Evolutionary conservation across 768 basidiomycete species (phyloP).

Genomic region (Amanita polypyramis): DNA sequence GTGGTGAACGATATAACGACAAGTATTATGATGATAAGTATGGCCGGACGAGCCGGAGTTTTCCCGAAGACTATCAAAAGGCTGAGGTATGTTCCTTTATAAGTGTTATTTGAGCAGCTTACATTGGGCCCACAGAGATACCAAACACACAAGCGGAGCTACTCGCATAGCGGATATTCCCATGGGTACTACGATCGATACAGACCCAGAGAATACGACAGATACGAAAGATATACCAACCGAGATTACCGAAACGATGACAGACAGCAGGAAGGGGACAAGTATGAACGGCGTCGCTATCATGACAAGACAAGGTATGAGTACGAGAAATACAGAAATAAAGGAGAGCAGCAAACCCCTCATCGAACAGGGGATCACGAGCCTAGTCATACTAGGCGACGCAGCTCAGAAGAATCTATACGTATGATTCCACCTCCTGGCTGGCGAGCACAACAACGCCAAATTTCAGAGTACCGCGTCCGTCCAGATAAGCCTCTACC

Average conservation of each 20-base stretch:
- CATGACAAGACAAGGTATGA: background rate
- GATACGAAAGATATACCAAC: background rate
- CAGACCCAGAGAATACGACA: background rate
- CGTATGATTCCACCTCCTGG: slow-evolving; percentile 6
- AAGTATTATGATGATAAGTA: slow-evolving; percentile 3
- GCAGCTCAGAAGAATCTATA: background rate
- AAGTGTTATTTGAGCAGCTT: background rate
- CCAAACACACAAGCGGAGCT: slow-evolving; percentile 4
- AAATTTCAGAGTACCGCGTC: background rate
- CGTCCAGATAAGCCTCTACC: background rate
- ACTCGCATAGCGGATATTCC: slow-evolving; percentile 2
- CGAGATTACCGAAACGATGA: background rate
- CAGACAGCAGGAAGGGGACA: background rate
- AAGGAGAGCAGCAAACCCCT: background rate
- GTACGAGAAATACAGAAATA: background rate
- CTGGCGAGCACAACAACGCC: slow-evolving; percentile 1
- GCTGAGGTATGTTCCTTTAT: background rate
- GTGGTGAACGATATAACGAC: background rate
- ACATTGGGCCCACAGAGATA: slow-evolving; percentile 1
- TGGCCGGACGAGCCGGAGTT: slow-evolving; percentile 2
- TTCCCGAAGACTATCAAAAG: background rate
- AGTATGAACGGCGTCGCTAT: background rate
- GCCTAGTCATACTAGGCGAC: background rate
- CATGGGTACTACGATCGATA: background rate
- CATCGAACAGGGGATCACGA: background rate